A percentile compares a stretch with the other conserved stretches of the same genome.
Evolutionary conservation across 179 eudicot species (phyloP).

Genomic region (Beta lomatogona): DNA sequence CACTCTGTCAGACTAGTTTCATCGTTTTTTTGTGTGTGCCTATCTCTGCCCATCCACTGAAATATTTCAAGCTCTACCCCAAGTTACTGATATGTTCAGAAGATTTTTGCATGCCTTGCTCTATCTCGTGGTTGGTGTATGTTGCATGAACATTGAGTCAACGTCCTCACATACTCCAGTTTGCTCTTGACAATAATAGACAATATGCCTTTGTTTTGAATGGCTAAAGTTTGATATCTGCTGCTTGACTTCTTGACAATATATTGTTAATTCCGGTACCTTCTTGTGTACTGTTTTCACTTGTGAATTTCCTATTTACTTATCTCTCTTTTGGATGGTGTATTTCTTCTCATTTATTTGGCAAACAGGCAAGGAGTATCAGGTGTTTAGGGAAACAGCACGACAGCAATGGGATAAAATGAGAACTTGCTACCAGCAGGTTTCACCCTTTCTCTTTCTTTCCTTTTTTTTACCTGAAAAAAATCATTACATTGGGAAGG

Average conservation of each 20-base stretch:
- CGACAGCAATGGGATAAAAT: conserved; percentile 67
- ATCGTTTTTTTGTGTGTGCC: not conserved
- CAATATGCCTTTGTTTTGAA: not conserved
- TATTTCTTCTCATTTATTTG: conserved; percentile 29
- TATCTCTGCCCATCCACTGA: not conserved
- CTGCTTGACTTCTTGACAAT: not conserved
- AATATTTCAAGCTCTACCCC: not conserved
- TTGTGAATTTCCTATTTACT: not conserved
- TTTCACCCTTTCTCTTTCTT: conserved; percentile 5
- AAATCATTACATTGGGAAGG: not conserved
- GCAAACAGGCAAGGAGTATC: conserved; percentile 75
- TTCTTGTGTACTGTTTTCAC: not conserved
- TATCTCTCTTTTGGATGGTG: conserved; percentile 13
- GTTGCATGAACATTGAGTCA: not conserved
- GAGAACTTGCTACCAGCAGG: conserved; percentile 39
- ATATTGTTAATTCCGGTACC: not conserved
- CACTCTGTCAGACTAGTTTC: too few species aligned
- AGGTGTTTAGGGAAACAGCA: conserved; percentile 59
- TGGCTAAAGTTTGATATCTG: conserved; percentile 17
- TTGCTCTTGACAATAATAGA: conserved; percentile 16
- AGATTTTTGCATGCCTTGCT: not conserved
- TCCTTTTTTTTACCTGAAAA: not conserved
- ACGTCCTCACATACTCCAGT: not conserved
- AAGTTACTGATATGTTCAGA: not conserved
- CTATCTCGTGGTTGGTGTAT: not conserved